Percentiles rank a stretch among this genome's conserved stretches.
phyloP scores from a whole-genome alignment of 202 grass and related monocot species.

The Setaria italica region DNA sequence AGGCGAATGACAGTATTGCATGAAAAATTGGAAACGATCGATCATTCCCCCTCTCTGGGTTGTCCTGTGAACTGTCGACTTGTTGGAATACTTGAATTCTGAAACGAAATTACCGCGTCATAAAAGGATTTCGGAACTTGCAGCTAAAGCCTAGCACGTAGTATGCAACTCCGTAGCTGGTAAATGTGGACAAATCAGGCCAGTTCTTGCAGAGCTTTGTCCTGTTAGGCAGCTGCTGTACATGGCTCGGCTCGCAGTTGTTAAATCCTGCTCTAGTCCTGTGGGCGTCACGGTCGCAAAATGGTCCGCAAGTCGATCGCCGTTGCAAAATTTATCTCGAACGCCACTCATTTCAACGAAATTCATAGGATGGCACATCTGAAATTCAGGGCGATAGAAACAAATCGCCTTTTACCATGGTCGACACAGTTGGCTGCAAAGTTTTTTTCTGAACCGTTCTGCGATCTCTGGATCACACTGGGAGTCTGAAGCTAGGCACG shows the following conservation, averaged over 20 bases:
- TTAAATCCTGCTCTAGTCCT: not conserved
- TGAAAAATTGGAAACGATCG: not conserved
- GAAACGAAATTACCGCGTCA: not conserved
- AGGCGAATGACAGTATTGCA: no score
- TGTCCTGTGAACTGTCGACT: not conserved
- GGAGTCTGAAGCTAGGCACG: not conserved
- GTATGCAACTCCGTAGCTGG: not conserved
- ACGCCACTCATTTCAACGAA: not conserved
- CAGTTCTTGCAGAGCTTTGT: constrained; percentile 35
- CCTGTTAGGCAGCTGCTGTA: constrained; percentile 50
- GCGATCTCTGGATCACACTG: constrained; percentile 30
- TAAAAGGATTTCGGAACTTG: constrained; percentile 44
- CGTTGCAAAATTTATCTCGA: constrained; percentile 27
- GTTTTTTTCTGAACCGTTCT: not conserved
- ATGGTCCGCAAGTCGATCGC: constrained; percentile 11
- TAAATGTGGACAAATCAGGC: constrained; percentile 26
- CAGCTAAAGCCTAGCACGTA: not conserved
- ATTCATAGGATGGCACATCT: not conserved
- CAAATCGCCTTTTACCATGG: not conserved
- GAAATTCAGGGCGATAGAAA: not conserved
- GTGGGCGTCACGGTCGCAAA: not conserved
- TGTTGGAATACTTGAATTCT: not conserved
- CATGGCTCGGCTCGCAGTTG: not conserved
- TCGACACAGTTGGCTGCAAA: not conserved
- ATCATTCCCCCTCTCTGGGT: not conserved